phyloP scores from a whole-genome alignment of 1,284 basidiomycete genomes.

The Pyrrhoderma noxium region DNA sequence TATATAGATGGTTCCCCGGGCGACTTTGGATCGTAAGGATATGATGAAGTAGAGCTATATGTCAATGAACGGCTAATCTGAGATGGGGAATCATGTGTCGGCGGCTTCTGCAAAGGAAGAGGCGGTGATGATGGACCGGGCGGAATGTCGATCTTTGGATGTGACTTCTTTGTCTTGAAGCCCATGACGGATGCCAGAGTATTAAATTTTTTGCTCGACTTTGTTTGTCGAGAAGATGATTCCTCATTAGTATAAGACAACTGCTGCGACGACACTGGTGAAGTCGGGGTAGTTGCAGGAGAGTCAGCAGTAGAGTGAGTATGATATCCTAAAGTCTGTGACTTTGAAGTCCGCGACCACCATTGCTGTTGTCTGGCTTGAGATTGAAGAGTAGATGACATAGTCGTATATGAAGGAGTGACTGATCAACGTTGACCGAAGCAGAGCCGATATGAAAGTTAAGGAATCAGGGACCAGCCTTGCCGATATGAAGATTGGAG shows the following conservation, averaged over 20 bases:
- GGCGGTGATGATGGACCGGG: conserved; percentile 16
- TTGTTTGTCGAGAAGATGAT: conserved; percentile 23
- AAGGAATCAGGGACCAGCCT: background rate
- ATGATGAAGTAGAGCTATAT: conserved; percentile 23
- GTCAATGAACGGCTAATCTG: conserved; percentile 24
- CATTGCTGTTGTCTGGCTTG: conserved; percentile 16
- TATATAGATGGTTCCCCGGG: conserved; percentile 17
- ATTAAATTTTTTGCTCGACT: conserved; percentile 40
- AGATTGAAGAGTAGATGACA: conserved; percentile 16
- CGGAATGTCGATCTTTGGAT: conserved; percentile 36
- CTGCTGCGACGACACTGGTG: conserved; percentile 2
- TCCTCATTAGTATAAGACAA: conserved; percentile 26
- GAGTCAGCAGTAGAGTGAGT: conserved; percentile 28
- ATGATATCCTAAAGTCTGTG: conserved; percentile 26
- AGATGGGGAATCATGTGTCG: conserved; percentile 19
- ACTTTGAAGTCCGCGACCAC: conserved; percentile 23
- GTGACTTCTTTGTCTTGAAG: conserved; percentile 50
- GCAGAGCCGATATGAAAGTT: background rate
- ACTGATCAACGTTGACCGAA: background rate
- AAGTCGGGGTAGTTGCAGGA: conserved; percentile 23
- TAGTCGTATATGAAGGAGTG: conserved; percentile 5
- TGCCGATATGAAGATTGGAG: background rate
- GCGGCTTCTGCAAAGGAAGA: conserved; percentile 37
- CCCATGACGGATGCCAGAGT: conserved; percentile 54
- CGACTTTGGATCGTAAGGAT: conserved; percentile 28